Evolutionary conservation across 306 rosid genomes (phyloP).

Genomic region (Prunus mume): DNA sequence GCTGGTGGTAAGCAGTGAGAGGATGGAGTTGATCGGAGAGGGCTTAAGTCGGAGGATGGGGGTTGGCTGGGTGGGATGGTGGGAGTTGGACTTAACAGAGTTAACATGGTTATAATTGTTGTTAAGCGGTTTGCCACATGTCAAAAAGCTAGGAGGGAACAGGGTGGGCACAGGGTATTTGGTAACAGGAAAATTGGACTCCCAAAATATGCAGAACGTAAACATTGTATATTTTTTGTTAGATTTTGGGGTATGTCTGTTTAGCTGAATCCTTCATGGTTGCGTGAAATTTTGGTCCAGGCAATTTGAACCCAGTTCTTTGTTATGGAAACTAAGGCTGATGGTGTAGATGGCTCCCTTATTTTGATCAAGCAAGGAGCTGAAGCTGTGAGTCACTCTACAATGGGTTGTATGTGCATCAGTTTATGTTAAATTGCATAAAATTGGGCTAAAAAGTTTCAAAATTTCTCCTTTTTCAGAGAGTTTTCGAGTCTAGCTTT

Average conservation of each 20-base stretch:
- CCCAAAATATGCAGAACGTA: not conserved
- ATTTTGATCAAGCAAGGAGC: constrained; percentile 60
- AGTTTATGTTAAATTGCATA: not conserved
- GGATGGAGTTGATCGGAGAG: no score
- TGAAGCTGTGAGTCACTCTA: constrained; percentile 54
- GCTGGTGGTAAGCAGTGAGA: no score
- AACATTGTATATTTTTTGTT: not conserved
- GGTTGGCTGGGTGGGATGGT: no score
- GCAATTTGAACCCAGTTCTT: not conserved
- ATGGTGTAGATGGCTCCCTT: constrained; percentile 23
- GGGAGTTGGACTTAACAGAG: no score
- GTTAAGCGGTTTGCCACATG: no score
- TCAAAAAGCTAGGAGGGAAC: no score
- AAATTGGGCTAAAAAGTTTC: not conserved
- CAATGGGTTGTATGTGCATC: not conserved
- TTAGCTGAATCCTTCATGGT: not conserved
- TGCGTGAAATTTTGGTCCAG: not conserved
- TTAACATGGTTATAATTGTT: no score
- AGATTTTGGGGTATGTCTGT: not conserved
- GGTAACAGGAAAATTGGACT: no score
- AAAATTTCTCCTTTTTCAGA: constrained; percentile 34
- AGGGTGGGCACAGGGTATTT: no score
- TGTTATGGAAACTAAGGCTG: constrained; percentile 31
- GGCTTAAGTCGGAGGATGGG: no score
- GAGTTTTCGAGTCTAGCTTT: constrained; percentile 74